Evolutionary conservation across 306 rosid genomes (phyloP).

Genomic region (Ceratonia siliqua): DNA sequence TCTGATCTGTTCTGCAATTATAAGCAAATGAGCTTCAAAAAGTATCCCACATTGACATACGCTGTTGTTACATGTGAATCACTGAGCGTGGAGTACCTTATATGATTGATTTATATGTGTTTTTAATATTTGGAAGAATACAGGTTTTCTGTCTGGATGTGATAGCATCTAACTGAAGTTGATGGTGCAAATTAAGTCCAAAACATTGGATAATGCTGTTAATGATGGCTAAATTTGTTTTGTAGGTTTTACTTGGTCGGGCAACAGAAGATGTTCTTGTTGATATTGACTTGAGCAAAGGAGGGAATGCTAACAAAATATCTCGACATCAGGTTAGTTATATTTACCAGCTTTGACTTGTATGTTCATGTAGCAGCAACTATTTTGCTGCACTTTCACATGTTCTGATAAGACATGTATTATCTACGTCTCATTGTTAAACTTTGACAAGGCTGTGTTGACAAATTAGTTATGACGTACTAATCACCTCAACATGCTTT

Average conservation of each 20-base stretch:
- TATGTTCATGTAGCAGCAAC: conserved; percentile 7
- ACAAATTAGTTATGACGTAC: conserved; percentile 15
- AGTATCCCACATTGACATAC: neutral
- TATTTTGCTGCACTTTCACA: conserved; percentile 23
- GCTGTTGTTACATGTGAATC: neutral
- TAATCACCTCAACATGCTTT: conserved; percentile 26
- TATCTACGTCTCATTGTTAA: conserved; percentile 6
- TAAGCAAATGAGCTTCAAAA: conserved; percentile 18
- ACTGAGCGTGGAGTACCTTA: neutral
- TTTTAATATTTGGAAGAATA: neutral
- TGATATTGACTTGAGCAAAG: conserved; percentile 89
- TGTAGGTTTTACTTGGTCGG: conserved; percentile 90
- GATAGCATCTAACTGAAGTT: conserved; percentile 20
- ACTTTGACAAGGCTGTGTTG: neutral
- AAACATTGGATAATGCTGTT: conserved; percentile 25
- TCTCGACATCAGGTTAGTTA: conserved; percentile 86
- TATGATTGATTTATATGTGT: neutral
- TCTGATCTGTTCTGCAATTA: conserved; percentile 16
- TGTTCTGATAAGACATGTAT: conserved; percentile 22
- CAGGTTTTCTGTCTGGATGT: conserved; percentile 9
- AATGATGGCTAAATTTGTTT: conserved; percentile 2
- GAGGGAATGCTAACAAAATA: conserved; percentile 61
- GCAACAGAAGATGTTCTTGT: conserved; percentile 66
- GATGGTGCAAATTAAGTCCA: conserved; percentile 22
- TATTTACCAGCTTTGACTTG: conserved; percentile 8